These are phyloP conservation scores for Mycosphaerella sp. DNA, from an alignment of 2,329 filamentous ascomycete genomes.

Conservation along the genomic window DNA sequence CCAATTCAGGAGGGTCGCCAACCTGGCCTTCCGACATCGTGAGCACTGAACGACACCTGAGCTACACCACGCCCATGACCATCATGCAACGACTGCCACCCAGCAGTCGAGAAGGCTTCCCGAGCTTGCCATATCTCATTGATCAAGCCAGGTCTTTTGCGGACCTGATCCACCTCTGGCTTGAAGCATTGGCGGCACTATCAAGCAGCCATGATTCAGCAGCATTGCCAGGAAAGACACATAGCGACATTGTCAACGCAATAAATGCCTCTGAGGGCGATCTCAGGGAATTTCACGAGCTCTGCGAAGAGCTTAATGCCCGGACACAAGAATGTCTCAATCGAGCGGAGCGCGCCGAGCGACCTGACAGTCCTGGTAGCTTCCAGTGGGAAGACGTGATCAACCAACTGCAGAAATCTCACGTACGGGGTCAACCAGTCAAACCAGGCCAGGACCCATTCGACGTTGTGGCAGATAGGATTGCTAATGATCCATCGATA, in stretches of 20 bases:
- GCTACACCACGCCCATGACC: constrained; percentile 83
- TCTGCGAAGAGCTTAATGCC: constrained; percentile 43
- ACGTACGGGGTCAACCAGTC: constrained; percentile 26
- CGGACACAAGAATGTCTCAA: constrained; percentile 48
- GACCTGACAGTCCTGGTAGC: constrained; percentile 44
- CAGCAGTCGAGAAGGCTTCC: constrained; percentile 82
- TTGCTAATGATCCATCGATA: constrained; percentile 28
- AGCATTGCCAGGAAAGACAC: constrained; percentile 21
- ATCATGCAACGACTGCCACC: constrained; percentile 78
- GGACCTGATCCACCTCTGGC: constrained; percentile 73
- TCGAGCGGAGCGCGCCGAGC: constrained; percentile 48
- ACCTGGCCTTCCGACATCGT: constrained; percentile 26
- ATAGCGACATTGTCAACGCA: constrained; percentile 32
- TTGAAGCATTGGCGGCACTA: constrained; percentile 46
- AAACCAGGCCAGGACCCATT: constrained; percentile 20
- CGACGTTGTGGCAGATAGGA: constrained; percentile 25
- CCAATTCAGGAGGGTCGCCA: constrained; percentile 21
- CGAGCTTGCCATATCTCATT: constrained; percentile 85
- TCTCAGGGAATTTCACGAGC: constrained; percentile 45
- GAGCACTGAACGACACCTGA: constrained; percentile 32
- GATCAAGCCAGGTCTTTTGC: constrained; percentile 83
- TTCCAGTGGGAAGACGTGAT: constrained; percentile 51
- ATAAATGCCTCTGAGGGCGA: constrained; percentile 39
- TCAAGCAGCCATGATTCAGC: constrained; percentile 17
- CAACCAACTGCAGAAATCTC: constrained; percentile 37